Evolutionary conservation across 768 basidiomycete species (phyloP).

Genomic region (Xerocomellus chrysenteron): DNA sequence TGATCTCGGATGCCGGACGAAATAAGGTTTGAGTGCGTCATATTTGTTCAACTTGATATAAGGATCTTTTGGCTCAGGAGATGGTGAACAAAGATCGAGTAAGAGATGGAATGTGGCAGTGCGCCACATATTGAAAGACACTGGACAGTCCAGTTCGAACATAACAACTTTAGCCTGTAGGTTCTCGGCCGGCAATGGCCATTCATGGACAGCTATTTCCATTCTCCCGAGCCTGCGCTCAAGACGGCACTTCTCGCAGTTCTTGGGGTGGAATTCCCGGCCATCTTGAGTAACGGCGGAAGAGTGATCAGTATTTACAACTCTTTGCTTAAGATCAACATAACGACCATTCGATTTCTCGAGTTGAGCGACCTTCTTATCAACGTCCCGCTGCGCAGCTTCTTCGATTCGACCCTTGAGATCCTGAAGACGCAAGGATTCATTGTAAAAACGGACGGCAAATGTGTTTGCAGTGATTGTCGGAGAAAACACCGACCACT

Average conservation of each 20-base stretch:
- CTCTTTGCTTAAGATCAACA: constrained; percentile 11
- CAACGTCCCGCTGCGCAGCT: constrained; percentile 20
- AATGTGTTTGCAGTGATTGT: constrained; percentile 25
- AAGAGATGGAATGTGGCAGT: constrained; percentile 39
- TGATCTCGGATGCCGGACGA: constrained; percentile 14
- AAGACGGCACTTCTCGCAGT: constrained; percentile 33
- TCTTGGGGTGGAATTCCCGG: neutral
- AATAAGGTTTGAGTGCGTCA: constrained; percentile 8
- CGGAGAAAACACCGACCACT: constrained; percentile 38
- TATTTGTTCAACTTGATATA: constrained; percentile 21
- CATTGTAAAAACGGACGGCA: constrained; percentile 35
- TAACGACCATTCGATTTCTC: constrained; percentile 22
- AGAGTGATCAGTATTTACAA: neutral
- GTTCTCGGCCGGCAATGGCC: constrained; percentile 41
- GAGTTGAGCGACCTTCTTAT: constrained; percentile 33
- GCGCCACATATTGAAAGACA: constrained; percentile 45
- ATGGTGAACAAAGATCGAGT: constrained; percentile 33
- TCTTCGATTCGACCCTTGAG: constrained; percentile 33
- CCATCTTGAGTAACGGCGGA: neutral
- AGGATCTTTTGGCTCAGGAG: neutral
- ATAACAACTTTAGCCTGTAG: constrained; percentile 32
- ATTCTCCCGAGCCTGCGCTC: constrained; percentile 22
- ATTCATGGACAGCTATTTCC: constrained; percentile 42
- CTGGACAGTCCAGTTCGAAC: constrained; percentile 44
- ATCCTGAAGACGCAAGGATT: constrained; percentile 21